Percentiles rank a stretch among this genome's conserved stretches.
phyloP scores from a whole-genome alignment of 257 asterid species.

The Euphrasia confusa region DNA sequence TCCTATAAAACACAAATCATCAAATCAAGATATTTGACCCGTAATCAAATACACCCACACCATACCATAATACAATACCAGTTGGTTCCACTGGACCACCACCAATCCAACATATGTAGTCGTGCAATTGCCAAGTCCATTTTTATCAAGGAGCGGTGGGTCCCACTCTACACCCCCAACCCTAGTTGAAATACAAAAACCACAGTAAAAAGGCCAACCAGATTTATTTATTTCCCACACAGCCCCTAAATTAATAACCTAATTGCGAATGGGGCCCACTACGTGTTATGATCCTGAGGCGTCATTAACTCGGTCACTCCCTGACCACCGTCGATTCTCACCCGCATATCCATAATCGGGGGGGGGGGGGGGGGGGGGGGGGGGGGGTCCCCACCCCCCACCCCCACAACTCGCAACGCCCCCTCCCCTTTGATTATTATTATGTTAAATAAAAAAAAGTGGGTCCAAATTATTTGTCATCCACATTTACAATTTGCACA shows the following conservation, averaged over 20 bases:
- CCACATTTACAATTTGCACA: neutral
- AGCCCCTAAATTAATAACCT: neutral
- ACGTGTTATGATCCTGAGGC: neutral
- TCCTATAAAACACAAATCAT: neutral
- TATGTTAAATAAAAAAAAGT: neutral
- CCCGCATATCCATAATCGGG: neutral
- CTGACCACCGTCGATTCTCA: neutral
- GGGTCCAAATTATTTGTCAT: neutral
- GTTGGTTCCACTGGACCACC: neutral
- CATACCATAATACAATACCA: too few relatives aligned
- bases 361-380: too few relatives aligned
- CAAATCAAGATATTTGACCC: neutral
- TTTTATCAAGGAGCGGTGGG: too few relatives aligned
- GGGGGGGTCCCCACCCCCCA: neutral
- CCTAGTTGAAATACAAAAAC: too few relatives aligned
- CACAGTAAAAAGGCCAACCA: too few relatives aligned
- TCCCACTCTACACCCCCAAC: too few relatives aligned
- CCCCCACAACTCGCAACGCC: neutral
- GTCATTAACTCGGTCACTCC: neutral
- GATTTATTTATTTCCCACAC: neutral
- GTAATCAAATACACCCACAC: neutral
- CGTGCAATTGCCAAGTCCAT: neutral
- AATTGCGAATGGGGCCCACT: neutral
- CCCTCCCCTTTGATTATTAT: neutral
- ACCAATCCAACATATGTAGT: neutral